Base-by-base conservation (phyloP, 2,329 filamentous ascomycete species). In the Dactylellina parvicollis region DNA sequence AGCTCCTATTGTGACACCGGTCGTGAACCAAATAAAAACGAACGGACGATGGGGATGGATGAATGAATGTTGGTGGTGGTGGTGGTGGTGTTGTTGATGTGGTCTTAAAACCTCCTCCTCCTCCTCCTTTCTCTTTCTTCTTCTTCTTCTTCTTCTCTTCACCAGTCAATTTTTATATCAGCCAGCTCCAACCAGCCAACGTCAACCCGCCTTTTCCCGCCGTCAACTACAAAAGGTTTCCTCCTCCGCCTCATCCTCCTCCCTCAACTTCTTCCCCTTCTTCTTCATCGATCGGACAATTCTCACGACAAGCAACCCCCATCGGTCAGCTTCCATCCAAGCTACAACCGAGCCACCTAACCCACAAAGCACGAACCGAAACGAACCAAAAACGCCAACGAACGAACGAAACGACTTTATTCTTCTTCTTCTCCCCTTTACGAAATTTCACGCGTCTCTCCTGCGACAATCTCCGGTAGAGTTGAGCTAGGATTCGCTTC, bases 381-480 rank as follows among this genome's bases (percentile, higher is more conserved):
- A 54, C 9, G 30, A 34, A 20, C 16, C 32, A 24, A 8, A 42
- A 14, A 18, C 20, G 12, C n/a, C n/a, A 46, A 47, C 56, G 16
- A 61, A 38, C 18, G 38, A 47, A 9, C 24, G 28, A 42, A 44
- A 44, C 46, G 12, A 18, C 46, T 49, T 32, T 32, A 26, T 14
- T 61, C 42, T 50, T 42, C 26, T 22, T 26, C 20, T 32, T 40
- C 24, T 54, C 18, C 14, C 18, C 26, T 22, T 38, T 32, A 14
- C 50, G 14, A 44, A 10, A 10, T 3, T 22, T 34, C 18, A 40
- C 32, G 8, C n/a, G 24, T 50, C 18, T 20, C 24, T 40, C 44
- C 40, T 62, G 66, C 50, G 57, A 71, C n/a, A 56, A 55, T 64
- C 66, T 71, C 66, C 66, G 66, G 66, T 71, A 71, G 66, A 71